These are phyloP conservation scores for Saccharomyces hybrid DNA, from an alignment of 1,139 yeast species.

Conservation along the genomic window DNA sequence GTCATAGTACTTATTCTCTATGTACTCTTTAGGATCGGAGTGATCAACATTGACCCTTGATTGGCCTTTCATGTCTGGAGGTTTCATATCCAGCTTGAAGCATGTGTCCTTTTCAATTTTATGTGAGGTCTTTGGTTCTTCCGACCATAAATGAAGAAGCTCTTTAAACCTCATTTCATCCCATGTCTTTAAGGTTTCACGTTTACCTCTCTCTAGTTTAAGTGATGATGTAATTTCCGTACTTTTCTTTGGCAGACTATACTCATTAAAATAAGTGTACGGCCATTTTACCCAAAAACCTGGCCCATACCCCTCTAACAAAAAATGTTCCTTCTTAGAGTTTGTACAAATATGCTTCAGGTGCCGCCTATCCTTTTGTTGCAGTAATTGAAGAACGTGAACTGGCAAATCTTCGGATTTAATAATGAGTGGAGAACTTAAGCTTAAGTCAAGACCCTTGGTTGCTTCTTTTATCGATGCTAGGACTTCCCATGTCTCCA, in stretches of 20 bases:
- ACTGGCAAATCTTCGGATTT: constrained; percentile 8
- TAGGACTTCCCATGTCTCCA: constrained; percentile 19
- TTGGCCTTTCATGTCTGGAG: constrained; percentile 9
- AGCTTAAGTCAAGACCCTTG: constrained; percentile 6
- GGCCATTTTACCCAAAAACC: constrained; percentile 16
- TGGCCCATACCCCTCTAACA: constrained; percentile 18
- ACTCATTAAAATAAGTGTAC: constrained; percentile 2
- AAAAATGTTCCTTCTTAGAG: constrained; percentile 3
- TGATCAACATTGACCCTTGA: not conserved
- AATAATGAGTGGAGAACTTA: constrained; percentile 7
- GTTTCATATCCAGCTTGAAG: constrained; percentile 16
- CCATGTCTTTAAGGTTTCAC: constrained; percentile 11
- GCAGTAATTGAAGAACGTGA: not conserved
- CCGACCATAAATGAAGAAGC: constrained; percentile 17
- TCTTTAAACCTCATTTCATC: constrained; percentile 9
- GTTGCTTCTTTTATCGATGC: constrained; percentile 12
- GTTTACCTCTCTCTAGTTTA: not conserved
- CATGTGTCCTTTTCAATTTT: constrained; percentile 4
- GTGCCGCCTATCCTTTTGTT: not conserved
- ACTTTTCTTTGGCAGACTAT: not conserved
- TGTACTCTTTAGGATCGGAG: constrained; percentile 17
- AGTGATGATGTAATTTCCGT: not conserved
- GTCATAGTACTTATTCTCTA: constrained; percentile 25
- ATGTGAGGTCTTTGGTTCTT: constrained; percentile 5
- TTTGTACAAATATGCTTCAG: constrained; percentile 8